Conservation (phyloP, 164 flowering plant species). For the Litsea cubeba region DNA sequence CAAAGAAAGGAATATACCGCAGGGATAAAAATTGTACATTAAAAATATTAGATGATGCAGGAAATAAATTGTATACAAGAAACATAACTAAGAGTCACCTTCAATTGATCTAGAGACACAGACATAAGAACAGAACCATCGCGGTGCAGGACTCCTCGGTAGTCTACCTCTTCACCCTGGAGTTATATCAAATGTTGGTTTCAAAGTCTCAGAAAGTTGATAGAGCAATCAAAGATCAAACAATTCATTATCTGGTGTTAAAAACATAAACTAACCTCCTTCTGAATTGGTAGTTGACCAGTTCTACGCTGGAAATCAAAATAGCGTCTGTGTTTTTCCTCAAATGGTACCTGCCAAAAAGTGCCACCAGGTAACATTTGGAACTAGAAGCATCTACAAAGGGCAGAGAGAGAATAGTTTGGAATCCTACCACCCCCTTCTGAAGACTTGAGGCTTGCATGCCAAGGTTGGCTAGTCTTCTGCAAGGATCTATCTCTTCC, state of each 20-base stretch:
- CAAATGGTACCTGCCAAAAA: slow-evolving; percentile 62
- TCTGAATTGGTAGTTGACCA: slow-evolving; percentile 85
- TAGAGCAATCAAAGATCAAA: neutral
- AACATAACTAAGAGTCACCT: slow-evolving; percentile 36
- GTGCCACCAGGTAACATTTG: neutral
- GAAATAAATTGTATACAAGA: neutral
- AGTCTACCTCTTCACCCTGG: slow-evolving; percentile 96
- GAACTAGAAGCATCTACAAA: slow-evolving; percentile 6
- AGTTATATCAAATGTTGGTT: neutral
- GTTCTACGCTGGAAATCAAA: slow-evolving; percentile 94
- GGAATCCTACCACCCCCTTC: slow-evolving; percentile 82
- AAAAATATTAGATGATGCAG: neutral
- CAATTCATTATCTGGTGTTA: neutral
- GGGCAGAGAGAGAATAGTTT: neutral
- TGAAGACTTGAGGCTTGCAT: slow-evolving; percentile 75
- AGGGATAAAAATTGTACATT: too few relatives aligned
- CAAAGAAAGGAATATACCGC: too few relatives aligned
- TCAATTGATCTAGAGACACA: slow-evolving; percentile 76
- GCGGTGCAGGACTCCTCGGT: slow-evolving; percentile 90
- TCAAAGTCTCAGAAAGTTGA: neutral
- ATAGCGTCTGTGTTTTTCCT: slow-evolving; percentile 82
- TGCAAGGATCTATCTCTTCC: slow-evolving; percentile 93
- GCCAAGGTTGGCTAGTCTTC: slow-evolving; percentile 88
- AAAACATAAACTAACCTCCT: slow-evolving; percentile 58
- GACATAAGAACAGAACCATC: slow-evolving; percentile 98